phyloP scores from a whole-genome alignment of 371 early-diverging fungal genomes.

The Sporodiniella umbellata region DNA sequence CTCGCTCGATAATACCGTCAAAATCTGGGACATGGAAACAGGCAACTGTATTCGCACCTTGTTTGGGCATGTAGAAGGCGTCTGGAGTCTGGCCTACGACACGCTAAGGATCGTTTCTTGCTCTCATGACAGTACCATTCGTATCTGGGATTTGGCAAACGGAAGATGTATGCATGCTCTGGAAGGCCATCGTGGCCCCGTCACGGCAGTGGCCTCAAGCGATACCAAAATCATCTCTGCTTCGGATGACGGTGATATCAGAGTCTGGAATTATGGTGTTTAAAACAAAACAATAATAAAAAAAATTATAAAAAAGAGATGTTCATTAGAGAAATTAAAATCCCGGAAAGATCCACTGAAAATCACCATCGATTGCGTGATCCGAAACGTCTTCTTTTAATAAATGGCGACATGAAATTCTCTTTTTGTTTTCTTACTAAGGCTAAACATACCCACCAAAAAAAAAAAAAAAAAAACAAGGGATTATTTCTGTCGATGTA shows the following conservation, averaged over 20 bases:
- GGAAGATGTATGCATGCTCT: conserved; percentile 79
- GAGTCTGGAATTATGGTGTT: conserved; percentile 75
- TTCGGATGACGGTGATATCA: conserved; percentile 81
- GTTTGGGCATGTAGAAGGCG: conserved; percentile 91
- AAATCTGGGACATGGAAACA: conserved; percentile 78
- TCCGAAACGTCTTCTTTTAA: conserved; percentile 5
- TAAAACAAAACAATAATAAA: background rate
- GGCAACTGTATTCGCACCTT: conserved; percentile 81
- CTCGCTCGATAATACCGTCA: conserved; percentile 88
- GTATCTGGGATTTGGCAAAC: conserved; percentile 92
- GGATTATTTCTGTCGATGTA: background rate
- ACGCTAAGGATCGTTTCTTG: conserved; percentile 90
- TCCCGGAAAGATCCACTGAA: conserved; percentile 3
- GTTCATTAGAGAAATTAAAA: background rate
- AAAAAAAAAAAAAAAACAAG: background rate
- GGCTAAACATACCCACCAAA: too few relatives aligned
- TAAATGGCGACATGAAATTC: conserved; percentile 18
- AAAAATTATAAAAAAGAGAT: background rate
- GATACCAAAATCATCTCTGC: conserved; percentile 89
- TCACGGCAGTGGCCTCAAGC: conserved; percentile 74
- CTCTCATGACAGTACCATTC: conserved; percentile 83
- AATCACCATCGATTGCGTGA: conserved; percentile 16
- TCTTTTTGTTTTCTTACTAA: background rate
- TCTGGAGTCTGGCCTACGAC: conserved; percentile 88
- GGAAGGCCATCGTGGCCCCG: conserved; percentile 64